phyloP scores from a whole-genome alignment of 78 protist species.

The Tieghemostelium lacteum region DNA sequence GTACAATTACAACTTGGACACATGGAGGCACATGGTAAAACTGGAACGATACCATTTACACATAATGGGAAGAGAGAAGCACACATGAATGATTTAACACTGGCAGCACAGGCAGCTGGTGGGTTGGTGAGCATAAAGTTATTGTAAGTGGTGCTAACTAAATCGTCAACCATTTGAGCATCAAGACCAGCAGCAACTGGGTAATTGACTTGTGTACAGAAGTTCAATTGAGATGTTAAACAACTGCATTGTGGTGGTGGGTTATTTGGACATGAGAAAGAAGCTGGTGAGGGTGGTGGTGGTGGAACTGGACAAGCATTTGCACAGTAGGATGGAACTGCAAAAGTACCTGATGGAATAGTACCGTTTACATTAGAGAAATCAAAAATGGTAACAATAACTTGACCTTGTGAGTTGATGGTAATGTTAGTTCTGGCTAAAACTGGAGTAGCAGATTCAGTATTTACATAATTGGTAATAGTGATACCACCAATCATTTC shows the following conservation, averaged over 20 bases:
- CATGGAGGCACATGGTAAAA: constrained; percentile 34
- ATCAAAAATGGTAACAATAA: neutral
- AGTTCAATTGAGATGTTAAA: neutral
- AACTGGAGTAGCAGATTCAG: neutral
- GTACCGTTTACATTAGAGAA: constrained; percentile 5
- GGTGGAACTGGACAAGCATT: constrained; percentile 25
- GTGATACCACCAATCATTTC: neutral
- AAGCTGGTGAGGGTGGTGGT: constrained; percentile 31
- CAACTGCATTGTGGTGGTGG: constrained; percentile 38
- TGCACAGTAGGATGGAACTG: neutral
- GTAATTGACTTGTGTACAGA: constrained; percentile 39
- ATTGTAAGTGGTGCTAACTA: neutral
- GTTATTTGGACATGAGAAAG: constrained; percentile 46
- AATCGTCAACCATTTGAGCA: neutral
- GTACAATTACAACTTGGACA: constrained; percentile 39
- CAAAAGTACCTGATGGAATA: neutral
- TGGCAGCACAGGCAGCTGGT: constrained; percentile 4
- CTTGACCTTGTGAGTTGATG: neutral
- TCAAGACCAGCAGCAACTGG: constrained; percentile 2
- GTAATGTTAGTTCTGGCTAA: constrained; percentile 13
- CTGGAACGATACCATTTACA: neutral
- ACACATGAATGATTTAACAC: constrained; percentile 34
- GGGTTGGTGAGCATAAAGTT: neutral
- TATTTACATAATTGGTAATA: constrained; percentile 13
- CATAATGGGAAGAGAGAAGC: constrained; percentile 38